These are phyloP conservation scores for Endoconidiophora polonica DNA, from an alignment of 2,329 filamentous ascomycete species.

Conservation along the genomic window DNA sequence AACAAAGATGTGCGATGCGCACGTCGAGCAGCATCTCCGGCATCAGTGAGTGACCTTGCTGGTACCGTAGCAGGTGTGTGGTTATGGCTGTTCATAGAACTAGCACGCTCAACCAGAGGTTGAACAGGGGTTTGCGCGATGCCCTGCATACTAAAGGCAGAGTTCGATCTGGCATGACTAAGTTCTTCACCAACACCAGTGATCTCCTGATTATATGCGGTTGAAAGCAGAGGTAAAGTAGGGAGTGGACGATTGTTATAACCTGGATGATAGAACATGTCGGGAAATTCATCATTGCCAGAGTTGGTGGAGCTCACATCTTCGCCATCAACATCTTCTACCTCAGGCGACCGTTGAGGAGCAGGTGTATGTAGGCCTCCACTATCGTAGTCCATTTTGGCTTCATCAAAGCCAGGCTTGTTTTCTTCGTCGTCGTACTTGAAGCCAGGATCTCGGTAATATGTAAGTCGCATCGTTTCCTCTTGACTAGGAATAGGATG, in stretches of 20 bases:
- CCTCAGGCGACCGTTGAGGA: constrained; percentile 65
- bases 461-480: constrained; percentile 15
- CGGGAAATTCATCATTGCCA: constrained; percentile 55
- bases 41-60: constrained; percentile 87
- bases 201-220: not conserved
- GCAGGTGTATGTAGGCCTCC: constrained; percentile 69
- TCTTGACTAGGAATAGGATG: not conserved
- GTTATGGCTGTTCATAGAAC: constrained; percentile 68
- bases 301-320: constrained; percentile 47
- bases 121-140: not conserved
- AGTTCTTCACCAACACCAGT: not conserved
- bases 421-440: constrained; percentile 16
- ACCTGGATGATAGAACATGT: constrained; percentile 87
- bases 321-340: constrained; percentile 90
- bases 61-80: constrained; percentile 66
- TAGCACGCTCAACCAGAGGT: constrained; percentile 41
- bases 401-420: constrained; percentile 34
- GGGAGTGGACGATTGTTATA: constrained; percentile 49
- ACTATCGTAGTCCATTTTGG: constrained; percentile 72
- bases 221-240: constrained; percentile 35
- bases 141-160: constrained; percentile 22
- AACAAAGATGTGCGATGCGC: constrained; percentile 33
- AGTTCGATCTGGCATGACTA: constrained; percentile 21
- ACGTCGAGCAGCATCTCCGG: constrained; percentile 50
- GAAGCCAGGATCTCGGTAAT: not conserved